Percentiles rank a stretch among this genome's conserved stretches.
Conservation (phyloP, 345 rosid genomes). For the Brassica juncea region DNA sequence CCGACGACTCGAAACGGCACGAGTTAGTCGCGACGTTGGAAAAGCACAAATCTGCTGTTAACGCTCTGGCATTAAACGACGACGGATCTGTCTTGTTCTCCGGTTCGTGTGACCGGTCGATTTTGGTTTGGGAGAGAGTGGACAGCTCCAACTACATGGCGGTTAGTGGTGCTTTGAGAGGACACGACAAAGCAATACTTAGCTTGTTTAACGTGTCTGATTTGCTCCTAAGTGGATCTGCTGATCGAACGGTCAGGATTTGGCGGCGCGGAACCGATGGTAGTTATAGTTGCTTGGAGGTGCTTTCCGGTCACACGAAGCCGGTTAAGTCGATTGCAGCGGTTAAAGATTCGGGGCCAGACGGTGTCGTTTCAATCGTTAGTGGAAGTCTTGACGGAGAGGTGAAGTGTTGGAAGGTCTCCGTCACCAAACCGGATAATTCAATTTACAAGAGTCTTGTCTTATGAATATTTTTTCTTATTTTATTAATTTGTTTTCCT, state of each 20-base stretch:
- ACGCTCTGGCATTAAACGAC: constrained; percentile 68
- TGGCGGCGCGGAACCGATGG: constrained; percentile 71
- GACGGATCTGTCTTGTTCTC: constrained; percentile 82
- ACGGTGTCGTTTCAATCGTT: constrained; percentile 53
- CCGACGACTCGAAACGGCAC: constrained; percentile 53
- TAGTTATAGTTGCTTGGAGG: constrained; percentile 61
- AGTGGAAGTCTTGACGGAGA: constrained; percentile 86
- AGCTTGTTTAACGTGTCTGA: constrained; percentile 58
- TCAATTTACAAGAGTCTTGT: constrained; percentile 31
- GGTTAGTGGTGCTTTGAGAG: constrained; percentile 81
- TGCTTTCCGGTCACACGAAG: constrained; percentile 63
- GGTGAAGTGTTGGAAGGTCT: constrained; percentile 65
- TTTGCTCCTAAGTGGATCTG: constrained; percentile 76
- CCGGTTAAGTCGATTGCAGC: constrained; percentile 83
- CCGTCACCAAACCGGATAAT: constrained; percentile 42
- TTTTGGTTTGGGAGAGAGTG: constrained; percentile 89
- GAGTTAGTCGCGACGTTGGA: constrained; percentile 62
- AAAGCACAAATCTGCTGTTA: constrained; percentile 86
- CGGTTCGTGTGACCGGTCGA: constrained; percentile 93
- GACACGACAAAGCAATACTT: constrained; percentile 75
- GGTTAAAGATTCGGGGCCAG: constrained; percentile 37
- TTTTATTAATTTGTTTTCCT: not conserved
- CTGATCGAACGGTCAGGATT: constrained; percentile 81
- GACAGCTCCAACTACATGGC: constrained; percentile 70
- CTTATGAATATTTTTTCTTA: not conserved